A percentile compares a stretch with the other conserved stretches of the same genome.
Evolutionary conservation across 2,329 filamentous ascomycete species (phyloP).

Genomic region (Colletotrichum spaethianum): DNA sequence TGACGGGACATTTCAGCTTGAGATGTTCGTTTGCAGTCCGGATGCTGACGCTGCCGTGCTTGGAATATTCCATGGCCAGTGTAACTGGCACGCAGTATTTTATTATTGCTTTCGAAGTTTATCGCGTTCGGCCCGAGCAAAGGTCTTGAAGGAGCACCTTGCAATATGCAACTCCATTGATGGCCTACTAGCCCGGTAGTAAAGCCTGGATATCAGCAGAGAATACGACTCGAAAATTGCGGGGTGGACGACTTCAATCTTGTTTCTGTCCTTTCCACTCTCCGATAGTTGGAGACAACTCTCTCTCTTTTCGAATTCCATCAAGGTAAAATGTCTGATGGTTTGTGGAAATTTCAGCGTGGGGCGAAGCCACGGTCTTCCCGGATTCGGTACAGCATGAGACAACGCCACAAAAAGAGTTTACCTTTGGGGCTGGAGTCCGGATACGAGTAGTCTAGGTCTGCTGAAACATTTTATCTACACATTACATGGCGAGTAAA

Average conservation of each 20-base stretch:
- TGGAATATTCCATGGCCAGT: background rate
- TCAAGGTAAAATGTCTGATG: background rate
- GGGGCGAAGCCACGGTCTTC: background rate
- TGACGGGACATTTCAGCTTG: background rate
- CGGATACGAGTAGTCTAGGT: background rate
- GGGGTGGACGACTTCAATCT: background rate
- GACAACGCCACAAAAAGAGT: background rate
- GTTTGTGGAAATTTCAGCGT: background rate
- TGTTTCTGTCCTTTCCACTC: background rate
- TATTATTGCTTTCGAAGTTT: background rate
- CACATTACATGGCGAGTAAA: background rate
- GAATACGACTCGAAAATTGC: no score
- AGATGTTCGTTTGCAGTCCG: background rate
- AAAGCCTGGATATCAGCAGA: background rate
- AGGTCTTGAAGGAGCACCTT: fast-evolving
- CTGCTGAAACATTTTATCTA: no score
- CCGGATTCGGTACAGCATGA: background rate
- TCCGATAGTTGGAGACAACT: no score
- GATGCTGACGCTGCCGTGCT: background rate
- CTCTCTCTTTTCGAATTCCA: background rate
- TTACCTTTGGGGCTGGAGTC: background rate
- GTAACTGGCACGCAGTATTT: background rate
- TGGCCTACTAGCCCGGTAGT: no score
- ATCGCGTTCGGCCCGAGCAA: background rate
- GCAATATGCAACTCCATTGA: background rate